A percentile compares a stretch with the other conserved stretches of the same genome.
Evolutionary conservation across 176 grass and related monocot species (phyloP).

Genomic region (Juncus effusus): DNA sequence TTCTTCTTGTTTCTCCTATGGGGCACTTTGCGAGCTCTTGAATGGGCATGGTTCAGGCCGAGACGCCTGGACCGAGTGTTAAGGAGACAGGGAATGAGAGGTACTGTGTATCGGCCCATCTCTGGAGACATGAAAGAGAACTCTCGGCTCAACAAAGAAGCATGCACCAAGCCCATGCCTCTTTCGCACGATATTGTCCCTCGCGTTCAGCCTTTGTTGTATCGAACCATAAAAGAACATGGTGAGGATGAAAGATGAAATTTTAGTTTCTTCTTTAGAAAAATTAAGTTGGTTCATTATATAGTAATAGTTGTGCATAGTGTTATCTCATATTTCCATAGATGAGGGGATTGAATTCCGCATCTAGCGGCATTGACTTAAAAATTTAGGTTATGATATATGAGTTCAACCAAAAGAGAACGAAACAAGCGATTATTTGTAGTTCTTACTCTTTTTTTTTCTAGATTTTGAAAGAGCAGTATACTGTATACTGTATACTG

Average conservation of each 20-base stretch:
- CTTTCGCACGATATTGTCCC: conserved; percentile 53
- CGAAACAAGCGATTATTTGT: too few species aligned
- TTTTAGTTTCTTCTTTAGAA: not conserved
- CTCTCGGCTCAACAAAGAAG: conserved; percentile 42
- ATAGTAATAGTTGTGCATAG: too few species aligned
- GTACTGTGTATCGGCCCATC: conserved; percentile 42
- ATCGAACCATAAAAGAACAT: conserved; percentile 54
- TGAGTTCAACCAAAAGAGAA: too few species aligned
- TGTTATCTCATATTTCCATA: too few species aligned
- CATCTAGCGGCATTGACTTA: too few species aligned
- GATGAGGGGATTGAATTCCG: too few species aligned
- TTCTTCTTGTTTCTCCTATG: conserved; percentile 24
- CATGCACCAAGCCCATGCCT: conserved; percentile 38
- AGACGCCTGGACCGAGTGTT: conserved; percentile 36
- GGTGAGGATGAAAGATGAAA: conserved; percentile 23
- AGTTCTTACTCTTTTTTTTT: too few species aligned
- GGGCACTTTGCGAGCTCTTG: conserved; percentile 35
- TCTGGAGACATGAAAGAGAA: conserved; percentile 41
- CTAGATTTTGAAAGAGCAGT: too few species aligned
- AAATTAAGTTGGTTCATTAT: too few species aligned
- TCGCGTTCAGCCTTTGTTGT: conserved; percentile 35
- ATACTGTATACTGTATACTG: too few species aligned
- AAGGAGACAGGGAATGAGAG: conserved; percentile 48
- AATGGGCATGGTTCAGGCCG: conserved; percentile 62
- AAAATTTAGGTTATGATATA: too few species aligned